Base-by-base conservation (phyloP, 331 rosid genomes). In the Phaseolus coccineus region DNA sequence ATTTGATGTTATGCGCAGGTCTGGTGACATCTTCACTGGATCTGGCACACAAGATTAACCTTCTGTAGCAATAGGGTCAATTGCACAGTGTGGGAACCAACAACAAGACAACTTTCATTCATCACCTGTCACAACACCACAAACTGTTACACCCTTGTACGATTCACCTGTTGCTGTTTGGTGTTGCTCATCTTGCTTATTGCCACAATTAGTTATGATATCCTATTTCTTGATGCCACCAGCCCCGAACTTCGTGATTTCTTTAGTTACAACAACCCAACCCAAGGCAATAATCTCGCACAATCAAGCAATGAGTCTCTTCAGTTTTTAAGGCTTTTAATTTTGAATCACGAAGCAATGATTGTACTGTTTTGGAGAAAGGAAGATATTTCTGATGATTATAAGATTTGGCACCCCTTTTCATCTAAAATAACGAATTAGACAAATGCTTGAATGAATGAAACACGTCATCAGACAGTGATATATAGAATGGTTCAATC, bases 101-200 rank as follows among this genome's bases (percentile, higher is more conserved):
- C 9, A 13, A 47, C 50, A 13, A n/a, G 72, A 77, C 55, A 64
- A 28, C 57, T 77, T 66, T 68, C 76, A 33, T 6, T 19, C 63
- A 6, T 13, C n/a, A 75, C 30, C 37, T 81, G 69, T 33, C 76
- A 56, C 47, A 53, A 39, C 80, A 28, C 75, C 64, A 68, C 78
- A 69, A 76, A n/a, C 73, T 37, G 16, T 37, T 19, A 19, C 59
- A 25, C 55, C 31, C 61, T 70, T 24, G 0, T 35, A 4, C 4
- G 39, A 19, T n/a, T 47, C 9, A 58, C 48, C 64, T n/a, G 64
- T 12, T 37, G 25, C 4, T 59, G 77, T 37, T 19, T 56, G 74
- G 24, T 66, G 52, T 30, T 56, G 69, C 24, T 66, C 63, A 53
- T 19, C 42, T 27, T 53, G 22, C 73, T 27, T 35, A 8, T 15